Conservation (phyloP, 768 basidiomycete genomes). For the Cystobasidium ongulense region DNA sequence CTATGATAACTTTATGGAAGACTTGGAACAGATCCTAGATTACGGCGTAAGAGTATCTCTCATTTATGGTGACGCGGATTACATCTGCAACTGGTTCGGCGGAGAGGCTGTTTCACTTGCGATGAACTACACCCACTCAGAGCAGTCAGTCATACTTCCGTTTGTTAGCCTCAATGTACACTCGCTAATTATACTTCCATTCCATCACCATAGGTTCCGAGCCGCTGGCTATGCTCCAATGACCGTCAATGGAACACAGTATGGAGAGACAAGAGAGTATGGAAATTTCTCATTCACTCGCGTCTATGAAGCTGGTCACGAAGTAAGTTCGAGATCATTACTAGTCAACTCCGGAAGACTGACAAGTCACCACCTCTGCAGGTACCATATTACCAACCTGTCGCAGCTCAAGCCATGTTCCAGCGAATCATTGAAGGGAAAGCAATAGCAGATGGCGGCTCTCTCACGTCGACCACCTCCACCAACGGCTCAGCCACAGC, state of each 20-base stretch:
- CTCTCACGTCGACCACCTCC: conserved; percentile 4
- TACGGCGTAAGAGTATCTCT: conserved; percentile 20
- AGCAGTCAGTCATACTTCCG: neutral
- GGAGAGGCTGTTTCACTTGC: conserved; percentile 14
- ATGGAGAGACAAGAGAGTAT: conserved; percentile 25
- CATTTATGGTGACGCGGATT: conserved; percentile 30
- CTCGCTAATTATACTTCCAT: no score
- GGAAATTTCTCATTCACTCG: conserved; percentile 27
- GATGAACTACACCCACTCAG: conserved; percentile 2
- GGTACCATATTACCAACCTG: conserved; percentile 16
- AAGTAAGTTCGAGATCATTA: neutral
- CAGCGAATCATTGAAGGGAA: conserved; percentile 13
- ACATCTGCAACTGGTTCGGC: conserved; percentile 30
- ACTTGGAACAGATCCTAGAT: conserved; percentile 10
- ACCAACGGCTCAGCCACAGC: conserved; percentile 5
- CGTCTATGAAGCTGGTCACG: conserved; percentile 28
- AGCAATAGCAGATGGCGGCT: conserved; percentile 1
- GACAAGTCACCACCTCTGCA: neutral
- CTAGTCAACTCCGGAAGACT: neutral
- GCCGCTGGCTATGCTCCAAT: conserved; percentile 17
- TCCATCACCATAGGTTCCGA: neutral
- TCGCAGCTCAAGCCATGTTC: conserved; percentile 20
- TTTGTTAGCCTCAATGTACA: no score
- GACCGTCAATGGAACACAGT: conserved; percentile 28
- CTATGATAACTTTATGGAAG: neutral